A percentile compares a stretch with the other conserved stretches of the same genome.
phyloP scores from a whole-genome alignment of 441 rosid species.

The Corymbia calophylla region DNA sequence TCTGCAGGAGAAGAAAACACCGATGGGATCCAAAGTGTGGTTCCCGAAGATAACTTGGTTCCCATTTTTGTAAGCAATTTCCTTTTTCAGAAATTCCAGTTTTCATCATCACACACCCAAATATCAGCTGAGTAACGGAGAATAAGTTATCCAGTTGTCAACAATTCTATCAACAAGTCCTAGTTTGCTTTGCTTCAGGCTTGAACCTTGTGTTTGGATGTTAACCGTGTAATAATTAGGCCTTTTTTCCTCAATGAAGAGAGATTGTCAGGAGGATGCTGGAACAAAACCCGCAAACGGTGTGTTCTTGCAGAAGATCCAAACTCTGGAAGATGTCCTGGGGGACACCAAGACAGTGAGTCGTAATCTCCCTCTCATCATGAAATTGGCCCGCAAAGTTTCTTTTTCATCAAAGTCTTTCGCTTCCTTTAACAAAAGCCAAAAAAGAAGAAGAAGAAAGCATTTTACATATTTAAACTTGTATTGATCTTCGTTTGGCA shows the following conservation, averaged over 20 bases:
- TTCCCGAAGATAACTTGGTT: conserved; percentile 3
- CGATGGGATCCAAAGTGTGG: conserved; percentile 6
- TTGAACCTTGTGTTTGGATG: background rate
- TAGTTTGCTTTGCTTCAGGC: background rate
- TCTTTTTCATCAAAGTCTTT: background rate
- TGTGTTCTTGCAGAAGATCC: background rate
- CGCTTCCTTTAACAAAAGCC: background rate
- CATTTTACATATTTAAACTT: background rate
- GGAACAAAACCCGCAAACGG: background rate
- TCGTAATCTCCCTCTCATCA: background rate
- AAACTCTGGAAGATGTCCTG: background rate
- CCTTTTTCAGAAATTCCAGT: background rate
- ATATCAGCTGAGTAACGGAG: background rate
- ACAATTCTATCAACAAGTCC: background rate
- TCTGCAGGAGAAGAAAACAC: conserved; percentile 18
- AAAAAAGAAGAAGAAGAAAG: background rate
- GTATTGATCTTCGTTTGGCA: background rate
- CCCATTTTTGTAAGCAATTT: conserved; percentile 7
- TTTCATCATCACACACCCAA: background rate
- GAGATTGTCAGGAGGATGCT: background rate
- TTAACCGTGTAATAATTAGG: background rate
- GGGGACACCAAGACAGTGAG: background rate
- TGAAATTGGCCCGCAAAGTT: background rate
- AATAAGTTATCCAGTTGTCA: background rate
- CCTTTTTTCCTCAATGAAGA: background rate